Evolutionary conservation across 2,329 filamentous ascomycete species (phyloP), one percentile per base, ranked within the genome.

Genomic region (Epichloe scottii): DNA sequence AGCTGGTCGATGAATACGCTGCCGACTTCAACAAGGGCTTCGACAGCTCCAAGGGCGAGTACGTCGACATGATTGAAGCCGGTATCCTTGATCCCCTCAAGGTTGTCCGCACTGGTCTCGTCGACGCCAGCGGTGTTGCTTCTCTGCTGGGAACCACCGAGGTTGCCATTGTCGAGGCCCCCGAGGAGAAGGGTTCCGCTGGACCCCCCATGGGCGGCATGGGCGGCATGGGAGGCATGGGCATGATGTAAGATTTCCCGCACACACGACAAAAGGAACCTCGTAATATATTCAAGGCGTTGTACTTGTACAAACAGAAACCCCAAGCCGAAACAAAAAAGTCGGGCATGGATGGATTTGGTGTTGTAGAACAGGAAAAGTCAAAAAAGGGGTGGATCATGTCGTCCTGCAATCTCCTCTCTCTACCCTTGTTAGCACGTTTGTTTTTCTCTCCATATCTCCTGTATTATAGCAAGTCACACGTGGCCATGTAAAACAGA

Each of bases 41-140:
- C 75, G 89, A 98, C 80, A 93, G 87, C 74, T 75, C 89, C 68
- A 95, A 90, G 78, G 89, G 91, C 71, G 87, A 97, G 77, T 98
- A 95, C 74, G 89, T 96, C 60, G 91, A 98, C 77, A 97, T 98
- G 93, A 96, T 98, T 66, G 70, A 80, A 56, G 82, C 89, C 60
- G 93, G 93, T 85, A 98, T 98, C 70, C 86, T 98, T 54, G 93
- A 98, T 70, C 93, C 93, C 58, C 87, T 98, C 79, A 98, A 98
- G 87, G 93, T 98, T 61, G 93, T 98, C 66, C 89, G 93, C 64
- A 98, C 93, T 57, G 91, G 89, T 65, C 84, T 98, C 53, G 81
- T 90, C 64, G 93, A 98, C 63, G 93, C 93, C 61, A 91, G 85
- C 66, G 93, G 93, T 73, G 93, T 98, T 62, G 93, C 93, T 50